Percentiles rank a stretch among this genome's conserved stretches.
Conservation (phyloP, 192 early-diverging fungal species). For the Coemansia sp. region DNA sequence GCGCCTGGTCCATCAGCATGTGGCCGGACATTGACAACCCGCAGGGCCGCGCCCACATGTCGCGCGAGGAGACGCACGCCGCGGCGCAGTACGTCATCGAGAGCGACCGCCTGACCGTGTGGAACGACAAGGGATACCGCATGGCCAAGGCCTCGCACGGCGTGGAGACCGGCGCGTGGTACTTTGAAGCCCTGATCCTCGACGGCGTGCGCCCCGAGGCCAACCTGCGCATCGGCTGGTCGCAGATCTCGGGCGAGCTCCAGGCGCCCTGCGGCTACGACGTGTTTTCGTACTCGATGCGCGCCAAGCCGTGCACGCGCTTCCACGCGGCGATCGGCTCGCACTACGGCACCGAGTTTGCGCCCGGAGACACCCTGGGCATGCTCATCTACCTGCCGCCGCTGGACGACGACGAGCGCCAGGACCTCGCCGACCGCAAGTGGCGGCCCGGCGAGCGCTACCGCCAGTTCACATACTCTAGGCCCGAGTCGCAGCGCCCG, state of each 20-base stretch:
- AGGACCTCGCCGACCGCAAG: conserved; percentile 49
- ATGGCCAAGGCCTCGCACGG: conserved; percentile 77
- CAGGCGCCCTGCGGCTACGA: conserved; percentile 77
- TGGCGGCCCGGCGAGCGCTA: conserved; percentile 48
- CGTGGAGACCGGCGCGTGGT: conserved; percentile 70
- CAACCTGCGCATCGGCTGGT: conserved; percentile 71
- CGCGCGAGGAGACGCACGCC: conserved; percentile 59
- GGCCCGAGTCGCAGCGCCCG: conserved; percentile 46
- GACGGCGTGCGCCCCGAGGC: conserved; percentile 51
- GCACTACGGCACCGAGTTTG: conserved; percentile 42
- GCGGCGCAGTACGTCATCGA: conserved; percentile 66
- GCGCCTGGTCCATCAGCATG: conserved; percentile 50
- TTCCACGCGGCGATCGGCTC: conserved; percentile 61
- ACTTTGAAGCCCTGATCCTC: conserved; percentile 66
- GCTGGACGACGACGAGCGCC: conserved; percentile 43
- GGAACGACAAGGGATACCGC: conserved; percentile 72
- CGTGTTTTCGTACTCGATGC: conserved; percentile 67
- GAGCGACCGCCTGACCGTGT: conserved; percentile 58
- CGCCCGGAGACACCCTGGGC: conserved; percentile 48
- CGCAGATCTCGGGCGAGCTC: conserved; percentile 73
- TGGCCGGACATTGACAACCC: conserved; percentile 74
- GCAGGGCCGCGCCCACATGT: conserved; percentile 53
- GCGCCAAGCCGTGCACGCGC: conserved; percentile 63
- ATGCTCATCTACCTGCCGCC: conserved; percentile 51
- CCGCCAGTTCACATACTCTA: conserved; percentile 41